phyloP scores from a whole-genome alignment of 768 basidiomycete species.

The Lyophyllum semitale region DNA sequence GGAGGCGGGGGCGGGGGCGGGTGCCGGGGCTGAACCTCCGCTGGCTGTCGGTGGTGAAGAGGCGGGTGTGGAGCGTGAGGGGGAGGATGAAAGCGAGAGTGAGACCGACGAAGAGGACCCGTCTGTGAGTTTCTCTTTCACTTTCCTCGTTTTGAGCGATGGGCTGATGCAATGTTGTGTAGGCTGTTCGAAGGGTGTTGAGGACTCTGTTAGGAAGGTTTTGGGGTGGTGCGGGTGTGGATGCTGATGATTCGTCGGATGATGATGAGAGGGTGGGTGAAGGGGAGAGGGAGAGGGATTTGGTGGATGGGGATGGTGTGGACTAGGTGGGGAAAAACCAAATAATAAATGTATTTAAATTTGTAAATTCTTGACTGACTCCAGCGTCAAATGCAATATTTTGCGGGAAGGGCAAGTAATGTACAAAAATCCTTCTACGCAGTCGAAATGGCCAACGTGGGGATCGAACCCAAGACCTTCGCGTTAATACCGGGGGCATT shows the following conservation, averaged over 20 bases:
- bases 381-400: too few species aligned
- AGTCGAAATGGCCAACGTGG: constrained; percentile 74
- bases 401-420: too few species aligned
- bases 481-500: too few species aligned
- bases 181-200: constrained; percentile 52
- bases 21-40: too few species aligned
- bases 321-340: too few species aligned
- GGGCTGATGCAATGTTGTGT: not conserved
- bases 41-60: constrained; percentile 16
- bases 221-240: constrained; percentile 43
- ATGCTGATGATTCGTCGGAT: constrained; percentile 30
- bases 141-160: not conserved
- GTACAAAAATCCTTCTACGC: too few species aligned
- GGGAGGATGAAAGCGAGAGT: constrained; percentile 24
- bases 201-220: constrained; percentile 61
- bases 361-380: too few species aligned
- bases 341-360: too few species aligned
- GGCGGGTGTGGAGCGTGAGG: constrained; percentile 22
- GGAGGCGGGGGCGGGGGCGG: not conserved
- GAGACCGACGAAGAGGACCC: constrained; percentile 49
- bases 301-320: constrained; percentile 32
- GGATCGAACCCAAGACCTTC: constrained; percentile 84
- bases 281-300: too few species aligned
- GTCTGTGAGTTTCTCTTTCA: constrained; percentile 40
- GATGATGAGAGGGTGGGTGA: constrained; percentile 40